Base-by-base conservation (phyloP, 192 early-diverging fungal species). In the Nowakowskiella sp. region DNA sequence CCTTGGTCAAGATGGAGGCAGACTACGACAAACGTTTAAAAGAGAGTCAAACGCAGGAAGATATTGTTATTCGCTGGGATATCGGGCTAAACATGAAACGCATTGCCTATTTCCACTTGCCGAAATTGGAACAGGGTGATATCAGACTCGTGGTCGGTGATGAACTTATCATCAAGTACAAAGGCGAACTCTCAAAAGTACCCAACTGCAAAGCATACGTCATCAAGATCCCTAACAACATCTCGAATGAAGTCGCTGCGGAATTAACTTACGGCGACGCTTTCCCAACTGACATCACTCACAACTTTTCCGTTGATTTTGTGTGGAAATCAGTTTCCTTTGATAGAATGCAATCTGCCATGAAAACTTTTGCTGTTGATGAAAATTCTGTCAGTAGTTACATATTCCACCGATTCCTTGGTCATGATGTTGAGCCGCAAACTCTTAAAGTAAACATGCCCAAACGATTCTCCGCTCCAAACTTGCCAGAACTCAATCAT, bases 251-350 rank as follows among this genome's bases (percentile, higher is more conserved):
- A 57, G 91, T 99, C 7, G 89, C 85, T 23, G 59, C 97, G n/a
- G 94, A 99, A 71, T 73, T 99, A 49, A 66, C 73, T 4, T 61
- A 80, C 21, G 58, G 59, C 27, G 80, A 86, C 24, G 58, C 66
- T 30, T 78, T 85, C 5, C 91, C 91, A 4, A 70, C 81, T 2
- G 82, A 86, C 0, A 84, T 84, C 55, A 88, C 85, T 19, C 87
- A 87, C 65, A 90, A 92, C 60, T 96, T 95, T 58, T 84, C 85
- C 7, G 87, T 97, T 13, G 94, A 97, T 53, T 96, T 95, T 80
- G 92, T 99, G 19, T 99, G 94, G 94, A 97, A 97, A 71, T 86
- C 91, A 4, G 92, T 89, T 2, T 89, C 90, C 13, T 99, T 93
- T 70, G 93, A 99, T 59, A 73, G 78, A 34, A 97, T 97, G 94